A percentile compares a stretch with the other conserved stretches of the same genome.
Conservation (phyloP, 106 monocot genomes). For the Posidonia australis region DNA sequence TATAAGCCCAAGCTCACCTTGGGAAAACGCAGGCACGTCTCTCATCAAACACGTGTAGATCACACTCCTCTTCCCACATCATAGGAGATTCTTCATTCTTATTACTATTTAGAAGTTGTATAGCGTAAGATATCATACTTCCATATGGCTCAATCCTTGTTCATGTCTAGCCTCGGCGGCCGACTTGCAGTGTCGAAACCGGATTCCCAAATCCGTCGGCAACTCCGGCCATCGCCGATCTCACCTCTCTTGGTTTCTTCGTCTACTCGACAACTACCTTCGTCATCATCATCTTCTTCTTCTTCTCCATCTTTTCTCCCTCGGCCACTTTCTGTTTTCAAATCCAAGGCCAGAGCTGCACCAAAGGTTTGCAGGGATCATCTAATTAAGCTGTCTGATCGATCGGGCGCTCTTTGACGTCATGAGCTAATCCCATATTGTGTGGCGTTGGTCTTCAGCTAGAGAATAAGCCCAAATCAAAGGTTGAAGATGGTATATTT, state of each 20-base stretch:
- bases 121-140: too few species aligned
- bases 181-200: constrained; percentile 18
- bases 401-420: neutral
- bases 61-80: too few species aligned
- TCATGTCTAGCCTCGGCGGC: constrained; percentile 43
- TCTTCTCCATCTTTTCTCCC: constrained; percentile 1
- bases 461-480: constrained; percentile 32
- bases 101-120: too few species aligned
- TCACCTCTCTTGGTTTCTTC: constrained; percentile 8
- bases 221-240: constrained; percentile 37
- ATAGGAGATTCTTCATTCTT: too few species aligned
- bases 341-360: constrained; percentile 49
- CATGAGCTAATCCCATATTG: too few species aligned
- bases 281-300: constrained; percentile 5
- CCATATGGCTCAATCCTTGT: constrained; percentile 67
- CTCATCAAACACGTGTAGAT: too few species aligned
- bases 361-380: constrained; percentile 12
- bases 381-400: neutral
- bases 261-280: constrained; percentile 7
- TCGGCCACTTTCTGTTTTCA: constrained; percentile 49
- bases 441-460: constrained; percentile 2
- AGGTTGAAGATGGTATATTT: constrained; percentile 86
- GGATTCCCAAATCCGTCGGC: constrained; percentile 15
- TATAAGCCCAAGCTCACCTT: too few species aligned
- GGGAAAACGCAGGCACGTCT: too few species aligned